These are phyloP conservation scores for Poteriospumella lacustris DNA, from an alignment of 108 stramenopile genomes.

Conservation along the genomic window DNA sequence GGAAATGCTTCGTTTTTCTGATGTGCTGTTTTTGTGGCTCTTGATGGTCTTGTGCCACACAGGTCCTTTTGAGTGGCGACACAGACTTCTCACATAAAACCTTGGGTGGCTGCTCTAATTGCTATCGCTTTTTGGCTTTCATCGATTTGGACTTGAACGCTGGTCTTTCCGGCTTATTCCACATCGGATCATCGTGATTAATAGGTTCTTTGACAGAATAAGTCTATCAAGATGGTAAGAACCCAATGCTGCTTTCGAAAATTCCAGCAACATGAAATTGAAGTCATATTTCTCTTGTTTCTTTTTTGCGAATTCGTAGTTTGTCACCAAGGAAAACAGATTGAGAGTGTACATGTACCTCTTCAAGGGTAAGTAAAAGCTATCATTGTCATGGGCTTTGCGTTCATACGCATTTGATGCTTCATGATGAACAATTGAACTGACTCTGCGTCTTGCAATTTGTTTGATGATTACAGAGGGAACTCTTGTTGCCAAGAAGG, in stretches of 20 bases:
- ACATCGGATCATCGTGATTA: too few species aligned
- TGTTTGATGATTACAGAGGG: conserved; percentile 24
- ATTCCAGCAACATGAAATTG: not conserved
- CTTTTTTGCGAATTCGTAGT: not conserved
- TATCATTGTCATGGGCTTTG: not conserved
- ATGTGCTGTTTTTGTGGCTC: too few species aligned
- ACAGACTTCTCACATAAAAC: too few species aligned
- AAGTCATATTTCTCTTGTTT: not conserved
- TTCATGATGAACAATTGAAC: not conserved
- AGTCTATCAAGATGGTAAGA: not conserved
- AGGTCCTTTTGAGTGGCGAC: too few species aligned
- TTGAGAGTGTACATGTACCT: not conserved
- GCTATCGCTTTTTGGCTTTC: too few species aligned
- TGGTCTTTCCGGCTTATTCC: too few species aligned
- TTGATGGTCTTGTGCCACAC: too few species aligned
- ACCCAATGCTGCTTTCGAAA: not conserved
- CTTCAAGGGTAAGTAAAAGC: not conserved
- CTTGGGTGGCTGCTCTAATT: too few species aligned
- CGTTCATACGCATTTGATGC: not conserved
- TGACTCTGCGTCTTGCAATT: not conserved
- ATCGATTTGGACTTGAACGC: too few species aligned
- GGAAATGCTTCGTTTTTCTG: too few species aligned
- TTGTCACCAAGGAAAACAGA: not conserved
- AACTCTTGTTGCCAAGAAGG: conserved; percentile 27
- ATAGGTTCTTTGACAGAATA: not conserved